These are phyloP conservation scores for Melanogaster broomeanus DNA, from an alignment of 768 basidiomycete species.

Conservation along the genomic window DNA sequence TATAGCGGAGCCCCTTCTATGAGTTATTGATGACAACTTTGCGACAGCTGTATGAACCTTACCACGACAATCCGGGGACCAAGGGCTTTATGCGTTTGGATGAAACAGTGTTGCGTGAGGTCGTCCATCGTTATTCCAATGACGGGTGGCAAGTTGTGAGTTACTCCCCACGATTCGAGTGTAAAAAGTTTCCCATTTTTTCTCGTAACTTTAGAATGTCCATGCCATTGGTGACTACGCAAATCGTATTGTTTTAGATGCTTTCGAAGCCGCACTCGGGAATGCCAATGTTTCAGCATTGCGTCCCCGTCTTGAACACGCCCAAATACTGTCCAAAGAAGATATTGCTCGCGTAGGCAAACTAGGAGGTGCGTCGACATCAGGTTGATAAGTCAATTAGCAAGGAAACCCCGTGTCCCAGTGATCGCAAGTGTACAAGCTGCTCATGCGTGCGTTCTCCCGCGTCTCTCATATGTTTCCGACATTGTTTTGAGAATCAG, in stretches of 20 bases:
- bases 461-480: not conserved
- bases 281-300: slow-evolving; percentile 62
- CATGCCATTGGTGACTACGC: slow-evolving; percentile 89
- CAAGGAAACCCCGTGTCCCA: slow-evolving; percentile 27
- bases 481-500: not conserved
- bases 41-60: slow-evolving; percentile 73
- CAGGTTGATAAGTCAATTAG: not conserved
- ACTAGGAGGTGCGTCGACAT: slow-evolving; percentile 63
- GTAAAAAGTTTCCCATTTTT: not conserved
- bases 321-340: slow-evolving; percentile 76
- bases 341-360: slow-evolving; percentile 79
- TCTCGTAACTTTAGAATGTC: slow-evolving; percentile 59
- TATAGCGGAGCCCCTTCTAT: not conserved
- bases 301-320: slow-evolving; percentile 86
- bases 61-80: slow-evolving; percentile 74
- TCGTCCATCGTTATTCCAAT: slow-evolving; percentile 68
- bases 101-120: slow-evolving; percentile 56
- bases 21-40: not conserved
- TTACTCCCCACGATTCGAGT: slow-evolving; percentile 6
- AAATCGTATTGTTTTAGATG: slow-evolving; percentile 80
- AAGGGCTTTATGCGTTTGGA: slow-evolving; percentile 78
- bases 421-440: slow-evolving; percentile 92
- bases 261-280: slow-evolving; percentile 71
- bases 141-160: slow-evolving; percentile 93
- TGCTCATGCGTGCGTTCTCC: slow-evolving; percentile 71